Evolutionary conservation across 2,329 filamentous ascomycete genomes (phyloP).

Genomic region (Botrytis fragariae): DNA sequence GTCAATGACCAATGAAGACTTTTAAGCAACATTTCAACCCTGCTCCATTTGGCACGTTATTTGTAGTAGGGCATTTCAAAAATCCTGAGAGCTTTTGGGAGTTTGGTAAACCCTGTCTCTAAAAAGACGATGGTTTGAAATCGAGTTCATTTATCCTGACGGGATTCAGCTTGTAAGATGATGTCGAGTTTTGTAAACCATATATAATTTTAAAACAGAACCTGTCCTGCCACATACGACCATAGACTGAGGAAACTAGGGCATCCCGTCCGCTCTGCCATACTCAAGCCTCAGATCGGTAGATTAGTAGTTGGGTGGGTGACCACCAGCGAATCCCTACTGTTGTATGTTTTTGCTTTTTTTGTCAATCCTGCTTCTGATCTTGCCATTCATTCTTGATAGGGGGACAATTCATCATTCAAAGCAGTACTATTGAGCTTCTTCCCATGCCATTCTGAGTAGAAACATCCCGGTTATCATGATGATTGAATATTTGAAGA

Average conservation of each 20-base stretch:
- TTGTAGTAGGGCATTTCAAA: not conserved
- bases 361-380: not conserved
- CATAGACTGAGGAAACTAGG: not conserved
- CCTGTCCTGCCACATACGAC: fast-evolving
- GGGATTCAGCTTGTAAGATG: fast-evolving
- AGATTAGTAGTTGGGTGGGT: not conserved
- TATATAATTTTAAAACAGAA: not conserved
- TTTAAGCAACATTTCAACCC: not conserved
- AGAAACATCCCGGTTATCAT: not conserved
- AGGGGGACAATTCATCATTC: not conserved
- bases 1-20: not conserved
- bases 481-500: not conserved
- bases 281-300: not conserved
- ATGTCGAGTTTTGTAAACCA: not conserved
- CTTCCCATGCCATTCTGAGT: fast-evolving
- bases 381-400: not conserved
- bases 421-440: not conserved
- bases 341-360: not conserved
- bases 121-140: not conserved
- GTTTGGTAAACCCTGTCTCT: not conserved
- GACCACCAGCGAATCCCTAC: not conserved
- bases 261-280: not conserved
- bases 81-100: not conserved
- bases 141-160: not conserved
- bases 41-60: not conserved